These are phyloP conservation scores for Colletotrichum salicis DNA, from an alignment of 2,329 filamentous ascomycete species.

Conservation along the genomic window DNA sequence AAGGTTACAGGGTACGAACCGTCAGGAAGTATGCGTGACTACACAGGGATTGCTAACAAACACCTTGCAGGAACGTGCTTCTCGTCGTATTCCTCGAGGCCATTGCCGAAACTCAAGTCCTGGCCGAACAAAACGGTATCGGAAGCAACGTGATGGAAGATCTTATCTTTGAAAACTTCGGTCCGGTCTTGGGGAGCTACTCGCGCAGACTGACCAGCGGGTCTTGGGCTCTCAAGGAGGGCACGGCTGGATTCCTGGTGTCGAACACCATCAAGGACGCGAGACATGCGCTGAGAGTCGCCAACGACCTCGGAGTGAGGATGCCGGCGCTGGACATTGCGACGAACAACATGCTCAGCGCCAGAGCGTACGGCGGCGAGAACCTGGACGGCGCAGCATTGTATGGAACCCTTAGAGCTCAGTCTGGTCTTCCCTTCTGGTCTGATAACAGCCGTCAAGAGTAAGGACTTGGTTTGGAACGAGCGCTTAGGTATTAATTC, in stretches of 20 bases:
- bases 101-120: constrained; percentile 60
- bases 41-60: no score
- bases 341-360: constrained; percentile 23
- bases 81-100: constrained; percentile 59
- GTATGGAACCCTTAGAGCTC: constrained; percentile 57
- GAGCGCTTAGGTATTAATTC: neutral
- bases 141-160: constrained; percentile 52
- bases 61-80: constrained; percentile 53
- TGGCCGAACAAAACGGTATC: constrained; percentile 57
- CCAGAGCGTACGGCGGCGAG: constrained; percentile 11
- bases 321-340: constrained; percentile 50
- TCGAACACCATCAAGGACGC: constrained; percentile 64
- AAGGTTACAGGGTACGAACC: constrained; percentile 56
- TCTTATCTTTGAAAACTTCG: constrained; percentile 54
- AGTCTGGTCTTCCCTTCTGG: constrained; percentile 57
- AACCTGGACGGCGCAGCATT: constrained; percentile 59
- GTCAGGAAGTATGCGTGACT: no score
- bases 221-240: constrained; percentile 47
- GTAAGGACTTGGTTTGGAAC: neutral
- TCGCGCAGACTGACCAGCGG: constrained; percentile 50
- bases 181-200: constrained; percentile 48
- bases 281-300: constrained; percentile 57
- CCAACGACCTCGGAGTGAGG: constrained; percentile 49
- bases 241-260: constrained; percentile 58
- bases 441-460: constrained; percentile 41